Evolutionary conservation across 1,139 yeast genomes (phyloP).

Genomic region (Tardiomyces digboiensis): DNA sequence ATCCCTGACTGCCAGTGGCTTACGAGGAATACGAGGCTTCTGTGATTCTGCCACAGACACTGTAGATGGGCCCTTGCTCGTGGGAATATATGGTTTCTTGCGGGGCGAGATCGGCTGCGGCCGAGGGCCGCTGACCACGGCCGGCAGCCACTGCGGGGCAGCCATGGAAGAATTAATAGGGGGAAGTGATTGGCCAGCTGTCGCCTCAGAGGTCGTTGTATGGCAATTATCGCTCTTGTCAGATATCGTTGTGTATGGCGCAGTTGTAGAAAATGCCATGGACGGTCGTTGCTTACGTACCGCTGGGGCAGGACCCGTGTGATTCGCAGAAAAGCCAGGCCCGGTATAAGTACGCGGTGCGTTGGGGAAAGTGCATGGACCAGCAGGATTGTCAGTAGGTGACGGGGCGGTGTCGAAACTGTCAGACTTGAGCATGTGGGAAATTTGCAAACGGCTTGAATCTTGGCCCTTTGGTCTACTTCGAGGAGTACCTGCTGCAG

Average conservation of each 20-base stretch:
- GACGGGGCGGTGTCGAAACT: neutral
- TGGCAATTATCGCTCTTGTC: neutral
- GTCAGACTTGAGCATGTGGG: neutral
- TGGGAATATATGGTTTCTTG: neutral
- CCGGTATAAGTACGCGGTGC: neutral
- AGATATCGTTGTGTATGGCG: neutral
- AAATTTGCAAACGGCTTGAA: neutral
- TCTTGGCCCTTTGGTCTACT: too few species aligned
- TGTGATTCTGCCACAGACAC: neutral
- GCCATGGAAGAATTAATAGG: neutral
- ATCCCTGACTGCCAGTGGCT: conserved; percentile 10
- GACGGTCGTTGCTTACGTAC: neutral
- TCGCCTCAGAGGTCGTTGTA: neutral
- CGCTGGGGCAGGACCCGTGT: neutral
- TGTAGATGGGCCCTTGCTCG: neutral
- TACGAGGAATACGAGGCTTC: conserved; percentile 2
- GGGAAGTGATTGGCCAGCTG: neutral
- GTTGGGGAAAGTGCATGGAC: neutral
- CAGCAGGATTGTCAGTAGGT: neutral
- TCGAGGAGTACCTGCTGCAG: neutral
- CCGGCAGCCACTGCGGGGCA: neutral
- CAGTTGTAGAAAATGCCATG: neutral
- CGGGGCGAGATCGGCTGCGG: neutral
- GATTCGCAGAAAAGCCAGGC: neutral
- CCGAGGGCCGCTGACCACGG: neutral